Base-by-base conservation (phyloP, 2,329 filamentous ascomycete genomes). In the Dendryphion nanum region DNA sequence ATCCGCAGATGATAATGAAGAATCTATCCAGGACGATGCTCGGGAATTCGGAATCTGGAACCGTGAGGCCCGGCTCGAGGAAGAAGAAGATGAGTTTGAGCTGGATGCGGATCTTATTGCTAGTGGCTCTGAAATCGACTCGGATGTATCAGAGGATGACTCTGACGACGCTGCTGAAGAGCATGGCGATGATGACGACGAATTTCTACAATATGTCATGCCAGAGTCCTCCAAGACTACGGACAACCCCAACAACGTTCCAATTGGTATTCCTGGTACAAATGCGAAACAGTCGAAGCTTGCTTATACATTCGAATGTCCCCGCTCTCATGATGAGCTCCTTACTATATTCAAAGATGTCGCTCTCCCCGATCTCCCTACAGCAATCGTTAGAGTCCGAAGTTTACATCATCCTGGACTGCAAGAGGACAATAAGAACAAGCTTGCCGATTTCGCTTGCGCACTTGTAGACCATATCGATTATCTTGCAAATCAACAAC, bases 61-160 rank as follows among this genome's bases (percentile, higher is more conserved):
- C 3, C 73, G 77, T 8, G 77, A 84, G 41, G 64, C 57, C 38
- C 47, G 24, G 30, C 41, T 95, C 21, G 89, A 95, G 48, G 91
- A 96, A 51, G 91, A 97, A 60, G 91, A 97, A 60, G 91, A 97
- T 53, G 89, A 96, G 53, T 97, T 97, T 55, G 63, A 91, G 18
- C 82, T 96, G 45, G 91, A 97, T 42, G 87, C 93, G 45, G 85
- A 95, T 57, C 75, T 97, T 13, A 78, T 96, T 21, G 89, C 89
- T 10, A 90, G 83, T 50, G 86, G 82, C 24, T 91, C 87, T 3
- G 71, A 74, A 32, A 55, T 60, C n/a, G 67, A 71, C 6, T 61
- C 60, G 29, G 58, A 57, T 1, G 53, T 41, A n/a, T 57, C 57
- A 6, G 62, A 57, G 13, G 57, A 58, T 10, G 58, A 56, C n/a